Base-by-base conservation (phyloP, 192 early-diverging fungal genomes). In the Gryganskiella cystojenkinii region DNA sequence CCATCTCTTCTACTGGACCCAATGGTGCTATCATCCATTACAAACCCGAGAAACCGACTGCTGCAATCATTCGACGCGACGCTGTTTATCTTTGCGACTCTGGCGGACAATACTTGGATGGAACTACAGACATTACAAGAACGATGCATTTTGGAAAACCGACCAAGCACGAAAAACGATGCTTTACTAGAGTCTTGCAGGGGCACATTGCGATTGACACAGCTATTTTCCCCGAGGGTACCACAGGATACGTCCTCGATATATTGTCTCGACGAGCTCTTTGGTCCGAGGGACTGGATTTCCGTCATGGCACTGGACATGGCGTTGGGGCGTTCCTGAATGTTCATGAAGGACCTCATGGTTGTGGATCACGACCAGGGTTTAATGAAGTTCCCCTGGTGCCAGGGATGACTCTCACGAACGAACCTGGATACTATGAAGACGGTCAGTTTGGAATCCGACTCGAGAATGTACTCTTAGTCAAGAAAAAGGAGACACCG, bases 21-120 rank as follows among this genome's bases (percentile, higher is more conserved):
- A 99, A 97, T 68, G 98, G 95, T 7, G 92, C 95, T 37, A 96
- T 99, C 79, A 98, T 99, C 72, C 98, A 99, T 80, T 99, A 99
- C 87, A 91, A 90, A 80, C 96, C 98, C 31, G 88, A 93, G 67
- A 90, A 87, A 70, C 93, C 88, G 25, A 86, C 85, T 13, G 95
- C 95, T 60, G 91, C 90, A 17, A 75, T 86, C 22, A 91, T 99
- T 67, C 86, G 91, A 60, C 71, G 86, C 14, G 85, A 87, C 58
- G 76, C 91, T 61, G 89, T 98, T 74, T 99, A 98, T 66, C 88
- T 99, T 22, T 95, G 94, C 75, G 98, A 99, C 82, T 96, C 94
- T 67, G 98, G 98, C 52, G 98, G 90, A 63, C 98, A 99, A 83
- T 99, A 95, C 87, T 85, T 79, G 65, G 95, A 99, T 62, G 97